Base-by-base conservation (phyloP, 768 basidiomycete genomes). In the Lepiota brunneoincarnata region DNA sequence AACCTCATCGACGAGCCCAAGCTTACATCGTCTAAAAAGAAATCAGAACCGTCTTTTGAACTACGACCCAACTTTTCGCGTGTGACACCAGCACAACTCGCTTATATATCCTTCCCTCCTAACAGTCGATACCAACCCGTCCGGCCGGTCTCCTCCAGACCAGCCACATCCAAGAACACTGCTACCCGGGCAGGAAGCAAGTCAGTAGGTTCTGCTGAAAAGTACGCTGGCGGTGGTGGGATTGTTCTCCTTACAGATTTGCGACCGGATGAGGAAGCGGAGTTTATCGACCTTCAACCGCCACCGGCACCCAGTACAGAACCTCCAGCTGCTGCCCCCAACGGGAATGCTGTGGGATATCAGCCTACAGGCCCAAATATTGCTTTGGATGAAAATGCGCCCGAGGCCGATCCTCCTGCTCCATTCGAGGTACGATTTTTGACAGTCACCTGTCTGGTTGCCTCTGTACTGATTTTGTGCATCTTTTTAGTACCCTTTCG, bases 61-160 rank as follows among this genome's bases (percentile, higher is more conserved):
- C 79, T 72, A 55, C 74, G 91, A 10, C 74, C 83, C 18, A 99
- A 99, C 75, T 87, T 98, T 65, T 89, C 93, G 17, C 87, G 97
- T 45, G 95, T 98, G 18, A 92, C 90, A 2, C 91, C 95, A 17
- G 83, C 87, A 0, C 97, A 99, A 67, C 73, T 96, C 23, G 73
- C 82, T n/a, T 83, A 89, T 69, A 82, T 98, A 64, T 79, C 82
- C 43, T 96, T 98, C 81, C 85, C 92, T 0, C 57, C 74, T 10
- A 84, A 87, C 34, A 78, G 84, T 24, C 84, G 93, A 45, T 99
- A 93, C 69, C 86, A 89, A 58, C 97, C 97, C 20, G 89, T 98
- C 14, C 84, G 96, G 34, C 80, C 89, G 0, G 83, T 96, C 41
- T 83, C 87, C 21, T 73, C 80, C 49, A 73, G 73, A 49, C 61